Evolutionary conservation across 352 stramenopile genomes (phyloP).

Genomic region (Phytophthora nicotianae): DNA sequence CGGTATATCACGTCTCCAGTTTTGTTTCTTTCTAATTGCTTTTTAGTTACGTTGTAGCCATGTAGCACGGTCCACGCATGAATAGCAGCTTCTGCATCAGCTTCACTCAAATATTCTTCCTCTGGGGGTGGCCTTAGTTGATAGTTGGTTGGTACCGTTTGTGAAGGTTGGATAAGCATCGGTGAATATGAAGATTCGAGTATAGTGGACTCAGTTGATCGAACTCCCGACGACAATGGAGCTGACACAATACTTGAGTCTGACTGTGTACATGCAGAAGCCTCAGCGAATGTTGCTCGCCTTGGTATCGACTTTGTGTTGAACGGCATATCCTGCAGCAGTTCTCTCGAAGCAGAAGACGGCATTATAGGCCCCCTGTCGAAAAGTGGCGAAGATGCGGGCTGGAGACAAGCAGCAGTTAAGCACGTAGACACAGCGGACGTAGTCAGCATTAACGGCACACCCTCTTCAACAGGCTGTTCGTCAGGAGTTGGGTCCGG

Average conservation of each 20-base stretch:
- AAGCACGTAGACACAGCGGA: neutral
- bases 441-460: no score
- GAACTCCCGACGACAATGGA: neutral
- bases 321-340: neutral
- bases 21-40: neutral
- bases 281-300: neutral
- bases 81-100: neutral
- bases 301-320: neutral
- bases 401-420: neutral
- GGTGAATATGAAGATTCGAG: neutral
- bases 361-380: neutral
- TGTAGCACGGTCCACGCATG: neutral
- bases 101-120: neutral
- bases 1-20: neutral
- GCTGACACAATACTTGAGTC: neutral
- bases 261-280: neutral
- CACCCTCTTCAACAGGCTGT: neutral
- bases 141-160: neutral
- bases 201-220: neutral
- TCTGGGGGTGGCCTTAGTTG: neutral
- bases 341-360: neutral
- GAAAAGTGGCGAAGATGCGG: neutral
- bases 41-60: neutral
- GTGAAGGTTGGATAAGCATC: neutral
- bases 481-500: neutral